Evolutionary conservation across 106 monocot species (phyloP).

Genomic region (Apostasia shenzhenica): DNA sequence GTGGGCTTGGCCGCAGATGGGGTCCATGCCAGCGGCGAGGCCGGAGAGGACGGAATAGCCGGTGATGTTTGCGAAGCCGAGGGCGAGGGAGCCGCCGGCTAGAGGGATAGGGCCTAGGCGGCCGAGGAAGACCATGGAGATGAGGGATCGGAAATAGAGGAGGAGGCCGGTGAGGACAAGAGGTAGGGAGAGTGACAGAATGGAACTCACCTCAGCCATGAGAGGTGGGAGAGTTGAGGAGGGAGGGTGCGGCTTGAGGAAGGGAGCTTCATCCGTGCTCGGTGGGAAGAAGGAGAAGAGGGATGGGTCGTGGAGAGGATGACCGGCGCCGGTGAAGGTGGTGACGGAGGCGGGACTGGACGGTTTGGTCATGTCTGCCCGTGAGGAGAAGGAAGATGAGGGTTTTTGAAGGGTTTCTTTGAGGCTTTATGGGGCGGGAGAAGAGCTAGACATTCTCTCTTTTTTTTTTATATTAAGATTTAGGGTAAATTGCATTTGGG

Average conservation of each 20-base stretch:
- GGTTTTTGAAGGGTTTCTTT: too few species aligned
- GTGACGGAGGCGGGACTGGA: too few species aligned
- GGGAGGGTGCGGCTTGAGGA: not conserved
- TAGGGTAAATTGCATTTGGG: too few species aligned
- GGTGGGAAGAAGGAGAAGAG: too few species aligned
- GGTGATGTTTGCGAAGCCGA: conserved; percentile 88
- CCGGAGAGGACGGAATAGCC: conserved; percentile 87
- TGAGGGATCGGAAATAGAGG: conserved; percentile 69
- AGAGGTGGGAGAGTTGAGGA: conserved; percentile 1
- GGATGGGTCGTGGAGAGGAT: too few species aligned
- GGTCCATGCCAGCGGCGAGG: conserved; percentile 82
- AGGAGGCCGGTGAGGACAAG: conserved; percentile 67
- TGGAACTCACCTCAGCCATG: conserved; percentile 18
- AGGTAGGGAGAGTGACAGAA: conserved; percentile 36
- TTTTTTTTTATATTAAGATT: too few species aligned
- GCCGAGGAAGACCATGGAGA: conserved; percentile 87
- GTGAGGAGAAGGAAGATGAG: too few species aligned
- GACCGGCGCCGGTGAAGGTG: too few species aligned
- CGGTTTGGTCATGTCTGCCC: too few species aligned
- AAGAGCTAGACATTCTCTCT: too few species aligned
- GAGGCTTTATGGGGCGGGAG: too few species aligned
- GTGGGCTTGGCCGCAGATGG: conserved; percentile 73
- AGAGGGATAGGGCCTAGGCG: conserved; percentile 50
- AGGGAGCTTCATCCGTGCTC: not conserved
- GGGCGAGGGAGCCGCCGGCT: conserved; percentile 73